Evolutionary conservation across 2,329 filamentous ascomycete species (phyloP).

Genomic region (Colletotrichum sp.): DNA sequence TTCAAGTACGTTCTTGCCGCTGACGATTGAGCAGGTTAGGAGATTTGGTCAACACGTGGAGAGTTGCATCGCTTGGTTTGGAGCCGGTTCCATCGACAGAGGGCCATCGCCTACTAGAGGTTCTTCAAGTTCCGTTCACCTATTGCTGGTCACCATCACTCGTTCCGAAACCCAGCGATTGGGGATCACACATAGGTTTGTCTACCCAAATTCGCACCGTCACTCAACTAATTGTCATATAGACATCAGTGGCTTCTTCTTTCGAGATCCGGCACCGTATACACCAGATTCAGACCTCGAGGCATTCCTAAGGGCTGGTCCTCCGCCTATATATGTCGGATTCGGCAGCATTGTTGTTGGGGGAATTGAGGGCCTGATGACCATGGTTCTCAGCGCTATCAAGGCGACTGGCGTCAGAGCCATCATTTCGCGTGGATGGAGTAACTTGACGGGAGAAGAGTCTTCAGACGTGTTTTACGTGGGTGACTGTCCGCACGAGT

Average conservation of each 20-base stretch:
- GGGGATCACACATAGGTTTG: constrained; percentile 63
- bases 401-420: constrained; percentile 5
- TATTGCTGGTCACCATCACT: constrained; percentile 79
- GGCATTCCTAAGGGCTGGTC: constrained; percentile 60
- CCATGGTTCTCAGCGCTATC: constrained; percentile 14
- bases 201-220: constrained; percentile 34
- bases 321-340: constrained; percentile 39
- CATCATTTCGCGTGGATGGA: constrained; percentile 18
- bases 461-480: constrained; percentile 11
- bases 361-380: neutral
- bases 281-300: constrained; percentile 58
- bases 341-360: constrained; percentile 14
- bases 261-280: constrained; percentile 62
- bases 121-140: constrained; percentile 73
- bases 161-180: constrained; percentile 70
- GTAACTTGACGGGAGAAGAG: constrained; percentile 1
- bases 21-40: constrained; percentile 59
- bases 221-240: neutral
- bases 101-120: constrained; percentile 73
- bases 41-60: constrained; percentile 86
- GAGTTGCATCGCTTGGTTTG: constrained; percentile 67
- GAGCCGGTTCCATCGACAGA: constrained; percentile 74
- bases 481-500: constrained; percentile 19
- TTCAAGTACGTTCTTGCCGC: neutral
- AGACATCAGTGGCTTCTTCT: constrained; percentile 68